Base-by-base conservation (phyloP, 129 eudicot genomes). In the Centrapalus pauciflorus region DNA sequence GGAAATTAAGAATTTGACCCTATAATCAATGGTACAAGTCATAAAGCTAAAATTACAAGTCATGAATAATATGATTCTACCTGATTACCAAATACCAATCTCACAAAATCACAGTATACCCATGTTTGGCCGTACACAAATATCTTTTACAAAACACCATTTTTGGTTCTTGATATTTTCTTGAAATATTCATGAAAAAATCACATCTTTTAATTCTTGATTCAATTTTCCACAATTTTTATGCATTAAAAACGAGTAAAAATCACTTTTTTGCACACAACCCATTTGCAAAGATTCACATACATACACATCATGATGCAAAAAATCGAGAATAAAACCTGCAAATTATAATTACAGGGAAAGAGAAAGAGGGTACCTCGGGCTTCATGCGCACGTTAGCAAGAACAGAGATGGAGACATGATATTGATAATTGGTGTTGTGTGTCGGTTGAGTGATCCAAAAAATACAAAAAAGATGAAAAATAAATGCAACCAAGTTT, bases 401-500 rank as follows among this genome's bases (percentile, higher is more conserved):
- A 75, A 75, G 68, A 75, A 64, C 46, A 38, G 57, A 4, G 71
- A 73, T 57, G 54, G 46, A 35, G 49, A 51, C 68, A 75, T 74
- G 66, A 73, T 43, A 64, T 63, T 35, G 69, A 61, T 70, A 19
- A 35, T 33, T 0, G 45, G 46, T 72, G 25, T 72, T 63, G 68
- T 29, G 43, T 43, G 60, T 55, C n/a, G 56, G 32, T 72, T 52
- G 68, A 45, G 79, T 67, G 79, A 75, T 75, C 79, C 74, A 68
- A n/a, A n/a, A n/a, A n/a, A n/a, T n/a, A n/a, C n/a, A 66, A 66
- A 69, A 51, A 72, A 50, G 38, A 72, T 72, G 1, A n/a, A 63
- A 62, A 74, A 64, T 74, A 43, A 74, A 66, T 66, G 79, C 69
- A 66, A 45, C 74, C 68, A 54, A 75, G 73, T n/a, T n/a, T n/a